Base-by-base conservation (phyloP, 2,329 filamentous ascomycete genomes). In the Diaporthe sp. region DNA sequence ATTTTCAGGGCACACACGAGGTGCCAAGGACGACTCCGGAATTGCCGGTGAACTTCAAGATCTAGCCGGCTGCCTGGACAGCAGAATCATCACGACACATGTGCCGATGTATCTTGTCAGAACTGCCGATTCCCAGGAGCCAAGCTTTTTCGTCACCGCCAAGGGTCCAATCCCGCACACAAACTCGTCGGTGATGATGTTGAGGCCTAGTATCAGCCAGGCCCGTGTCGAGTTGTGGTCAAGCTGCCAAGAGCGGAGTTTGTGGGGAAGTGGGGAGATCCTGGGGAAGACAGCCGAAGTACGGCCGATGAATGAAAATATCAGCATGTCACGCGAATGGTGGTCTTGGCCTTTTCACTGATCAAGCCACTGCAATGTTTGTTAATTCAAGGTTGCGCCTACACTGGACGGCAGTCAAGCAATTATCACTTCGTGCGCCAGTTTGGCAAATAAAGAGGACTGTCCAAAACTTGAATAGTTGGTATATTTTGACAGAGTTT, bases 261-360 rank as follows among this genome's bases (percentile, higher is more conserved):
- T 51, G 63, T 66, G 63, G 63, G 30, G 63, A 51, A 51, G 63
- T 66, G 63, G 63, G 25, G 63, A 51, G 44, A 27, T 39, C 47
- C 59, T 51, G 63, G 63, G 63, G 63, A 66, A 51, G 30, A 47
- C 32, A 66, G 63, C 63, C 63, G 63, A 66, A 32, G 39, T 66
- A 51, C 32, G 44, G 63, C 63, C 63, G 63, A 51, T 66, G 7
- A 51, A 17, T 37, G 15, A 51, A 66, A 66, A 66, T 66, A 37
- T 66, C 63, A 27, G 15, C 44, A 22, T 51, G 63, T 66, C 63
- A 66, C 44, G 63, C 35, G 63, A 17, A 17, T 30, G 44, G 32
- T 51, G 22, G 63, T 51, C 61, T 66, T 66, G 44, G 63, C 63
- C 15, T 17, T 27, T 39, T 12, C n/a, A 17, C 6, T 39, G 44